Evolutionary conservation across 2,329 filamentous ascomycete species (phyloP).

Genomic region (Talaromyces piceae): DNA sequence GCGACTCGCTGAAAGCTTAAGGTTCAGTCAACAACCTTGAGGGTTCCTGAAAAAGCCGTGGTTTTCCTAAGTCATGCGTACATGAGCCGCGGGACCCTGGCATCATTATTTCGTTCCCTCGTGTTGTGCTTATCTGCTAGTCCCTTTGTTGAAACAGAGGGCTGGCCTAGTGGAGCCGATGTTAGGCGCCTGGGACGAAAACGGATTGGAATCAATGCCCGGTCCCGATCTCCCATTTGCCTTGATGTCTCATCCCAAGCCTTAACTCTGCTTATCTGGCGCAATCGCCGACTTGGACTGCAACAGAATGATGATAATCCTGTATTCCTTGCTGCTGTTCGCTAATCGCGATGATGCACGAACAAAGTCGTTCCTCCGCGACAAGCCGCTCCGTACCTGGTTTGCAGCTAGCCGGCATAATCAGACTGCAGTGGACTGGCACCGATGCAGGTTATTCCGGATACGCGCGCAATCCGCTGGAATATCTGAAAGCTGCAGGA

Average conservation of each 20-base stretch:
- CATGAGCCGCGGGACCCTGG: background rate
- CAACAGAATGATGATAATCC: background rate
- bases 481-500: background rate
- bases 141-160: background rate
- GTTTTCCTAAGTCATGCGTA: background rate
- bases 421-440: background rate
- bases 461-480: background rate
- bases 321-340: background rate
- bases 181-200: background rate
- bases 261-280: background rate
- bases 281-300: background rate
- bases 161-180: background rate
- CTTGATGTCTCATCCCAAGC: background rate
- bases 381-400: background rate
- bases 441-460: background rate
- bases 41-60: background rate
- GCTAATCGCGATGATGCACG: background rate
- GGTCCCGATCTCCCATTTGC: background rate
- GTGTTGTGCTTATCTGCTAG: background rate
- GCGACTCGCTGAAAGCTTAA: background rate
- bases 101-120: background rate
- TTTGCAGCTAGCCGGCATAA: background rate
- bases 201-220: background rate
- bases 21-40: background rate
- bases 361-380: background rate